These are phyloP conservation scores for Thelonectria rubi DNA, from an alignment of 2,329 filamentous ascomycete species.

Conservation along the genomic window DNA sequence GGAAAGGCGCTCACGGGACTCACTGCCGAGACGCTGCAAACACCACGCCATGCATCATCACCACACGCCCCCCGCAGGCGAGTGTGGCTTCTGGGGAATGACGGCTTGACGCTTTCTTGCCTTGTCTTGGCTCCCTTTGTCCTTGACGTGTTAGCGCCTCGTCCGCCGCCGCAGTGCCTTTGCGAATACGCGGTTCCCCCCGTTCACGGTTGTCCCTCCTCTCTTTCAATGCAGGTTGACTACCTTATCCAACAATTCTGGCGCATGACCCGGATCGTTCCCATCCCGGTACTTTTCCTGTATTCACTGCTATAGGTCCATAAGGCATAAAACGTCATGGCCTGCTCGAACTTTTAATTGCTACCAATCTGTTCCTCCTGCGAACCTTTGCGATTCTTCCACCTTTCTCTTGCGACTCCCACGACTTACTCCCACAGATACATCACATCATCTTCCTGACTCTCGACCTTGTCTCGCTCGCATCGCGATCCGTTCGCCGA, in stretches of 20 bases:
- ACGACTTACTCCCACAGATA: background rate
- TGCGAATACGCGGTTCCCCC: conserved; percentile 1
- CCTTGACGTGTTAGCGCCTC: conserved; percentile 14
- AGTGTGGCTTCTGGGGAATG: background rate
- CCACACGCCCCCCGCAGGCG: background rate
- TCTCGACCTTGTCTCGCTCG: background rate
- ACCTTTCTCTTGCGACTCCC: background rate
- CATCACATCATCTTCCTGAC: background rate
- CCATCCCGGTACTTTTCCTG: conserved; percentile 6
- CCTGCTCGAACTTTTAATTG: conserved; percentile 29
- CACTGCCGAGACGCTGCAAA: conserved; percentile 8
- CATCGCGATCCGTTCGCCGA: background rate
- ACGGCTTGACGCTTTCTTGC: conserved; percentile 5
- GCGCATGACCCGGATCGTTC: conserved; percentile 13
- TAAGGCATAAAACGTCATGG: conserved; percentile 30
- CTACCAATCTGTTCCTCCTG: conserved; percentile 17
- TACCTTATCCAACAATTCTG: background rate
- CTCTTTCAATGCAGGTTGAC: background rate
- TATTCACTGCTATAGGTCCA: conserved; percentile 15
- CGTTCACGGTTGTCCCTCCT: conserved; percentile 3
- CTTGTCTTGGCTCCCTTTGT: conserved; percentile 13
- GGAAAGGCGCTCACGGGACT: background rate
- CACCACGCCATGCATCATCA: background rate
- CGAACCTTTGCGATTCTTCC: conserved; percentile 6
- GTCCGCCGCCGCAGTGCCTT: background rate